Evolutionary conservation across 2,329 filamentous ascomycete genomes (phyloP).

Genomic region (Hypoxylon sp.): DNA sequence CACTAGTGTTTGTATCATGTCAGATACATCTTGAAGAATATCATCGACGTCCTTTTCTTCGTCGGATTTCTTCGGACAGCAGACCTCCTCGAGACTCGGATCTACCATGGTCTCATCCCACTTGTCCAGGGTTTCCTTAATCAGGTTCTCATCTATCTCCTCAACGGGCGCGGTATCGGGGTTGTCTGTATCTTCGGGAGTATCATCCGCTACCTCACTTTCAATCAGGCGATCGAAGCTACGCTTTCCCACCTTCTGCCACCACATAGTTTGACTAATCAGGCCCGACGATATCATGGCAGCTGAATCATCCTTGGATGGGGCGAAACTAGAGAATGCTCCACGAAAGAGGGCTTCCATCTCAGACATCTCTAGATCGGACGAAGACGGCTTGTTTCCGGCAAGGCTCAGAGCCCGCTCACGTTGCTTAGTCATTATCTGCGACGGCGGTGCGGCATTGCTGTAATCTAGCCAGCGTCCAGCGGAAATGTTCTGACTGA

Average conservation of each 20-base stretch:
- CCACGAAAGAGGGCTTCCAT: conserved; percentile 82
- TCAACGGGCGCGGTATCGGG: conserved; percentile 49
- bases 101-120: conserved; percentile 73
- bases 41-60: conserved; percentile 76
- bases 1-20: conserved; percentile 81
- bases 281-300: conserved; percentile 78
- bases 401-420: conserved; percentile 79
- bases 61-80: conserved; percentile 65
- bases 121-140: conserved; percentile 69
- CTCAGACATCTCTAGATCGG: conserved; percentile 73
- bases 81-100: conserved; percentile 68
- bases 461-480: conserved; percentile 81
- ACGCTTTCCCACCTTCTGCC: conserved; percentile 78
- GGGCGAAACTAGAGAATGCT: conserved; percentile 85
- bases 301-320: conserved; percentile 79
- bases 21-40: conserved; percentile 79
- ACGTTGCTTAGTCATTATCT: conserved; percentile 74
- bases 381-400: conserved; percentile 69
- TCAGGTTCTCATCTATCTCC: conserved; percentile 66
- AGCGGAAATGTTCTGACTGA: conserved; percentile 74
- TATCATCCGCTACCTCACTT: conserved; percentile 58
- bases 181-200: conserved; percentile 55
- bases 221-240: conserved; percentile 77
- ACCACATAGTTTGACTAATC: conserved; percentile 78
- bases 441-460: conserved; percentile 71